phyloP scores from a whole-genome alignment of 805 yeast species.

The Candida silvatica region DNA sequence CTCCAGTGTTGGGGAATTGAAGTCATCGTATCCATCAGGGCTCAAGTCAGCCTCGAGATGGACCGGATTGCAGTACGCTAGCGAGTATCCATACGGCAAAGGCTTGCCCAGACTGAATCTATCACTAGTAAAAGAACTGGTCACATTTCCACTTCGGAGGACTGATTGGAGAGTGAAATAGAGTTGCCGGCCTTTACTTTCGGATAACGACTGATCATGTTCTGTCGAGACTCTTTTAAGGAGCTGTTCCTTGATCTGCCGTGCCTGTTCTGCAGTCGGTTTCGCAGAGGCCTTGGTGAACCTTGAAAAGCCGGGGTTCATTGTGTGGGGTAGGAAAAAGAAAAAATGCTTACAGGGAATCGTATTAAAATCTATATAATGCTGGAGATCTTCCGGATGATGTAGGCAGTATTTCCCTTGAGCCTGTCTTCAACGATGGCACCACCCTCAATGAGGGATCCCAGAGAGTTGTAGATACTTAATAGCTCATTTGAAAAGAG shows the following conservation, averaged over 20 bases:
- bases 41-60: slow-evolving; percentile 40
- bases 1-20: slow-evolving; percentile 51
- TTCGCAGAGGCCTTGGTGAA: background rate
- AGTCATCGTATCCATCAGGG: slow-evolving; percentile 72
- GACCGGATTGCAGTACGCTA: slow-evolving; percentile 58
- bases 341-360: background rate
- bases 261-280: background rate
- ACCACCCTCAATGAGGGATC: background rate
- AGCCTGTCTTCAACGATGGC: slow-evolving; percentile 2
- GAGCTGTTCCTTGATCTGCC: slow-evolving; percentile 9
- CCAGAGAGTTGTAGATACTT: background rate
- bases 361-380: background rate
- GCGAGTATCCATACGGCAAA: slow-evolving; percentile 50
- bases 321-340: too few species aligned
- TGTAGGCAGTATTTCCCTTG: slow-evolving; percentile 1
- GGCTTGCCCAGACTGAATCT: slow-evolving; percentile 12
- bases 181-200: slow-evolving; percentile 18
- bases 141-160: background rate
- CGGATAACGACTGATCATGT: slow-evolving; percentile 20
- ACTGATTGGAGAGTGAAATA: slow-evolving; percentile 21
- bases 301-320: too few species aligned
- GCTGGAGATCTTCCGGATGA: slow-evolving; percentile 1
- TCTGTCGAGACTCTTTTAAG: slow-evolving; percentile 15
- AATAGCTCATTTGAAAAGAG: background rate
- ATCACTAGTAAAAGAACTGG: background rate